phyloP scores from a whole-genome alignment of 1,284 basidiomycete species.

The Cryptococcus hybrid region DNA sequence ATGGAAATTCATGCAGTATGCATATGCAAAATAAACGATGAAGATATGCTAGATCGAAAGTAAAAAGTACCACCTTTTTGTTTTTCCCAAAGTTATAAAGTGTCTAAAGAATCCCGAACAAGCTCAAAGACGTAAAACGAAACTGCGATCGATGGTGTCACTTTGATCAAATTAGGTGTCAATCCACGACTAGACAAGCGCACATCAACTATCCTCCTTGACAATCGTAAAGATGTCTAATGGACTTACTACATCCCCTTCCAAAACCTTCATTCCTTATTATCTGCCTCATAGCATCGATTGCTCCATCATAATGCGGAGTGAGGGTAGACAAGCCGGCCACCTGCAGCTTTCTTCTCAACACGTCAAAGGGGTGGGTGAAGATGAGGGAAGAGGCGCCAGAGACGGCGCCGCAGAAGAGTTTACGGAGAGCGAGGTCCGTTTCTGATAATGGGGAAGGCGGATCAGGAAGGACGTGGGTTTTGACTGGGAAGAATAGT shows the following conservation, averaged over 20 bases:
- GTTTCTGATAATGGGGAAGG: conserved; percentile 18
- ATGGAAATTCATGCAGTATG: too few relatives aligned
- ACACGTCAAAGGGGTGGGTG: conserved; percentile 94
- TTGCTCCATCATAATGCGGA: conserved; percentile 70
- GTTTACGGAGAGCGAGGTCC: conserved; percentile 39
- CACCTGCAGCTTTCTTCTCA: conserved; percentile 88
- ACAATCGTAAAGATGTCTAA: background rate
- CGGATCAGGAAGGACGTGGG: conserved; percentile 26
- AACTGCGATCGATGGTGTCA: conserved; percentile 86
- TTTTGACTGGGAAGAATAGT: conserved; percentile 22
- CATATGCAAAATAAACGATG: too few relatives aligned
- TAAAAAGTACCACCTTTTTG: too few relatives aligned
- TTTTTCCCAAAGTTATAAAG: conserved; percentile 4
- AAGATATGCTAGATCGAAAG: too few relatives aligned
- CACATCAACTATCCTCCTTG: conserved; percentile 31
- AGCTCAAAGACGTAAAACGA: conserved; percentile 56
- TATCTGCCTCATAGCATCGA: conserved; percentile 71
- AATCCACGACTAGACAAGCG: conserved; percentile 70
- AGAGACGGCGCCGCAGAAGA: conserved; percentile 55
- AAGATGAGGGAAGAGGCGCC: conserved; percentile 81
- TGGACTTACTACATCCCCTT: conserved; percentile 49
- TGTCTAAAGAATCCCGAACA: conserved; percentile 41
- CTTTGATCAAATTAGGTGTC: conserved; percentile 86
- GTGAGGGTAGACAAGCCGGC: conserved; percentile 71
- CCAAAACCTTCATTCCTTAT: conserved; percentile 67